These are phyloP conservation scores for Penicillium crystallinum DNA, from an alignment of 495 filamentous ascomycete species.

Conservation along the genomic window DNA sequence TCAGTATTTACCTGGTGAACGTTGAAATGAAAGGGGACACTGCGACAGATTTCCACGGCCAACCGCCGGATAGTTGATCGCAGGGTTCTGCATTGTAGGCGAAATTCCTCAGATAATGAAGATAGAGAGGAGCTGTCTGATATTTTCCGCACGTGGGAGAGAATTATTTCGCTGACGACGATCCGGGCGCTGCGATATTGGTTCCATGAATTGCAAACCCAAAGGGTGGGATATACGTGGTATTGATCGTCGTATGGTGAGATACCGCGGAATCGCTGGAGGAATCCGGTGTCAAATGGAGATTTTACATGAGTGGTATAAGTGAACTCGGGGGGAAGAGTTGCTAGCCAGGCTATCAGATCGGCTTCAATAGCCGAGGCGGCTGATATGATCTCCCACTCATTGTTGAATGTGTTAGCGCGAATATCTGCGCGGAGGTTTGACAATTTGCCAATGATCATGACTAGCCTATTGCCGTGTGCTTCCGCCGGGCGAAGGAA, in stretches of 20 bases:
- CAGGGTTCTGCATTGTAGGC: slow-evolving; percentile 28
- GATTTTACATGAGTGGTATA: slow-evolving; percentile 28
- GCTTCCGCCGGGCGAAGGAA: slow-evolving; percentile 32
- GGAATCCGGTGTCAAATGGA: slow-evolving; percentile 18
- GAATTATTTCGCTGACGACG: slow-evolving; percentile 50
- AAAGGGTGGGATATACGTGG: slow-evolving; percentile 54
- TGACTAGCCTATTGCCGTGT: slow-evolving; percentile 33
- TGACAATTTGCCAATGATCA: slow-evolving; percentile 39
- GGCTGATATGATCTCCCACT: slow-evolving; percentile 39
- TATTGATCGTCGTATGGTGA: slow-evolving; percentile 49
- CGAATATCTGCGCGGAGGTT: slow-evolving; percentile 44
- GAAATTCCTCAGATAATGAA: slow-evolving; percentile 28
- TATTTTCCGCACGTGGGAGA: slow-evolving; percentile 17
- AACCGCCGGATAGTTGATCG: slow-evolving; percentile 33
- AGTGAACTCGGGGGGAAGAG: slow-evolving; percentile 34
- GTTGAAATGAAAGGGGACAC: slow-evolving; percentile 39
- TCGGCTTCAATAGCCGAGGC: slow-evolving; percentile 49
- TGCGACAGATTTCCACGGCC: slow-evolving; percentile 43
- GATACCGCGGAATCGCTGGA: slow-evolving; percentile 22
- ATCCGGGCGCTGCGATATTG: slow-evolving; percentile 59
- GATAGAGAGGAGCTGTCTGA: slow-evolving; percentile 10
- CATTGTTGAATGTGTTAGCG: slow-evolving; percentile 28
- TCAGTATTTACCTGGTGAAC: slow-evolving; percentile 7
- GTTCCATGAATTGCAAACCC: slow-evolving; percentile 56
- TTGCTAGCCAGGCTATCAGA: slow-evolving; percentile 38